phyloP scores from a whole-genome alignment of 2,329 filamentous ascomycete genomes.

The Aspergillus unguis region DNA sequence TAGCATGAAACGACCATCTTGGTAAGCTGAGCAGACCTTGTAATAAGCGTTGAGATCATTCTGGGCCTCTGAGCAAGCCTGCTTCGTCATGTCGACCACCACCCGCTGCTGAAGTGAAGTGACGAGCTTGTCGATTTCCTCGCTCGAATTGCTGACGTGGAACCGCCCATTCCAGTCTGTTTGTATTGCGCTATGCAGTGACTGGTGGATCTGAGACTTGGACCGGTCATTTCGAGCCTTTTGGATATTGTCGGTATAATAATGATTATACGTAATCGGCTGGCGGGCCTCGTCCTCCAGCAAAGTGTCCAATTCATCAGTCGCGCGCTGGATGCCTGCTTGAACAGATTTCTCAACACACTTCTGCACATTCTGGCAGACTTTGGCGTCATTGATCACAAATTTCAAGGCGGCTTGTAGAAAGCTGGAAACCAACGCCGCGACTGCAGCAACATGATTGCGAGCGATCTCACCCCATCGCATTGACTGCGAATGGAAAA shows the following conservation, averaged over 20 bases:
- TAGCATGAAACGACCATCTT: neutral
- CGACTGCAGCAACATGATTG: constrained; percentile 14
- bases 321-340: constrained; percentile 9
- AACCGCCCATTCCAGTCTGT: constrained; percentile 11
- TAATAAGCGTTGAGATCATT: constrained; percentile 24
- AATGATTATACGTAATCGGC: constrained; percentile 34
- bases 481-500: constrained; percentile 29
- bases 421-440: constrained; percentile 11
- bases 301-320: constrained; percentile 14
- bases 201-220: constrained; percentile 2
- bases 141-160: constrained; percentile 7
- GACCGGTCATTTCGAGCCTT: constrained; percentile 15
- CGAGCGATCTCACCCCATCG: constrained; percentile 23
- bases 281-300: constrained; percentile 20
- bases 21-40: constrained; percentile 17
- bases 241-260: constrained; percentile 34
- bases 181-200: constrained; percentile 8
- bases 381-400: constrained; percentile 9
- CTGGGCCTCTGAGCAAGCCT: constrained; percentile 22
- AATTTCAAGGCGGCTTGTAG: constrained; percentile 10
- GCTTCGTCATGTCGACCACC: constrained; percentile 20
- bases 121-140: constrained; percentile 7
- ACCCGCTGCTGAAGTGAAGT: constrained; percentile 13
- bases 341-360: constrained; percentile 5
- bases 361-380: constrained; percentile 5